Evolutionary conservation across 345 rosid species (phyloP), one percentile per base, ranked within the genome.

Genomic region (Boechera retrofracta): DNA sequence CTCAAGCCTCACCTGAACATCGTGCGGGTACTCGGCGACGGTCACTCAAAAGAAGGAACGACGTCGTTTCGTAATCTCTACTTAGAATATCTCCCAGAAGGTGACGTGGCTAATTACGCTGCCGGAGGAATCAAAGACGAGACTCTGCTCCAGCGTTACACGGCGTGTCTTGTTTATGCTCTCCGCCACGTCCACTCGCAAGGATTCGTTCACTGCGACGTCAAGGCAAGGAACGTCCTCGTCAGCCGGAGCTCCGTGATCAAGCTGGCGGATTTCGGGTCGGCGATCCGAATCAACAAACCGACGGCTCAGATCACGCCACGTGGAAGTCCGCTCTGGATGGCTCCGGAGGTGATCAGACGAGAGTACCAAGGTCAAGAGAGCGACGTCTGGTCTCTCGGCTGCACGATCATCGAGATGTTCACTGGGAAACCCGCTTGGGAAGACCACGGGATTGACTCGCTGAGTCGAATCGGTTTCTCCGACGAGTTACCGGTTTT

Each of bases 251-350:
- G 74, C 76, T 73, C 74, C 47, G 82, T 79, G 1, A 79, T 94
- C 75, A 92, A 92, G 80, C 85, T 92, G 60, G 95, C 88, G n/a
- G 97, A 92, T 82, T 92, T 92, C 67, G 97, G 97, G 4, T 83
- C 93, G 0, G 88, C 93, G 65, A 36, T 80, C 16, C 49, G 56
- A 38, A 70, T 73, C 5, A 64, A 13, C 4, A 56, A 77, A 66
- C 3, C 72, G 1, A 5, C 36, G n/a, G 52, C 53, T 7, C 48
- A 28, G 32, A 33, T 74, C 5, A 18, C 45, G 78, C 95, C 92
- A 53, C 93, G 92, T 33, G 97, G 97, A 74, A 92, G 95, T 15
- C 95, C 97, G 15, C 80, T 92, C n/a, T 92, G 95, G 97, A 92
- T 91, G 96, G 97, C 97, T 15, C 97, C 97, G 75, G 97, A 92